These are phyloP conservation scores for Cordyceps cateniannulata DNA, from an alignment of 2,329 filamentous ascomycete species.

Conservation along the genomic window DNA sequence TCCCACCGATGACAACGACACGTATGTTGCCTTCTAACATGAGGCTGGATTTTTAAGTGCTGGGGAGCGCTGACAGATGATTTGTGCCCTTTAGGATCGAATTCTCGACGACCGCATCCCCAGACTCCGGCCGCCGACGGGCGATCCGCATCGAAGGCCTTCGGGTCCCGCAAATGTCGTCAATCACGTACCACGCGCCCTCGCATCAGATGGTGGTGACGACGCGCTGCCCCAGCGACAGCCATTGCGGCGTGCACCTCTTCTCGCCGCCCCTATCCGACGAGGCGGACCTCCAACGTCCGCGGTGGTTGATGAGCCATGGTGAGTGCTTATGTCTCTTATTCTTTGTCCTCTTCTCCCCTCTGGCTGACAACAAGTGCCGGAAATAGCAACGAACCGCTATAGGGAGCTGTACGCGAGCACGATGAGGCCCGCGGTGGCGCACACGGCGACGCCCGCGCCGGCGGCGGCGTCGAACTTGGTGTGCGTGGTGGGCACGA, in stretches of 20 bases:
- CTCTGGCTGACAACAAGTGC: not conserved
- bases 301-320: slow-evolving; percentile 33
- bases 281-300: slow-evolving; percentile 21
- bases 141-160: slow-evolving; percentile 29
- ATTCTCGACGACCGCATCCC: slow-evolving; percentile 15
- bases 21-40: slow-evolving; percentile 23
- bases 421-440: slow-evolving; percentile 12
- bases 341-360: not conserved
- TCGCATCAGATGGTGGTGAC: slow-evolving; percentile 38
- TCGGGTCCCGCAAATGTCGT: slow-evolving; percentile 35
- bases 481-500: slow-evolving; percentile 43
- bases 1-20: slow-evolving; percentile 35
- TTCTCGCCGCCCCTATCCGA: slow-evolving; percentile 31
- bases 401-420: slow-evolving; percentile 25
- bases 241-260: slow-evolving; percentile 28
- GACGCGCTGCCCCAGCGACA: slow-evolving; percentile 27
- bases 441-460: slow-evolving; percentile 35
- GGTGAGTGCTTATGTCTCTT: slow-evolving; percentile 18
- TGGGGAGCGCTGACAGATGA: too few species aligned
- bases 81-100: slow-evolving; percentile 9
- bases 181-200: slow-evolving; percentile 40
- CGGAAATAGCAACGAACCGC: slow-evolving; percentile 22
- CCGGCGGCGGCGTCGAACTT: slow-evolving; percentile 30
- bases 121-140: slow-evolving; percentile 16
- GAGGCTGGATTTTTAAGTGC: too few species aligned